Evolutionary conservation across 768 basidiomycete species (phyloP).

Genomic region (Stropharia rugosoannulata): DNA sequence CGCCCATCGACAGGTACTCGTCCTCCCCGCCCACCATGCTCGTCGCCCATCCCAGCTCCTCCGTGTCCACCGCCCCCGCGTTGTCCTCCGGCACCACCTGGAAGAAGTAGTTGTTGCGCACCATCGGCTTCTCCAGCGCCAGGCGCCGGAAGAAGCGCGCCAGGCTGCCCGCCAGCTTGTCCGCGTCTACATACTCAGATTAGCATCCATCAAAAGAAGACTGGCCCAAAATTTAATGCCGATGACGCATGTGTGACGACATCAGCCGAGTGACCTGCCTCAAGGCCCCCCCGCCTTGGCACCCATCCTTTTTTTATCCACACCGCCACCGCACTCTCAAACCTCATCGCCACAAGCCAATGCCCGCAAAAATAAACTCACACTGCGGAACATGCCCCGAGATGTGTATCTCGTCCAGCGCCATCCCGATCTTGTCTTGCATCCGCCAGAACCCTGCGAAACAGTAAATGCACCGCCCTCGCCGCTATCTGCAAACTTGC

Average conservation of each 20-base stretch:
- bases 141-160: constrained; percentile 71
- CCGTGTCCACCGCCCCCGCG: constrained; percentile 45
- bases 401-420: constrained; percentile 70
- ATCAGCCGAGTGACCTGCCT: not conserved
- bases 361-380: constrained; percentile 29
- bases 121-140: constrained; percentile 64
- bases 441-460: constrained; percentile 73
- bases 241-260: constrained; percentile 2
- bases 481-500: constrained; percentile 29
- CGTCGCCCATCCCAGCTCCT: constrained; percentile 65
- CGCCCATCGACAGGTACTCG: constrained; percentile 24
- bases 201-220: constrained; percentile 5
- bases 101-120: constrained; percentile 66
- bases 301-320: not conserved
- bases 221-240: not conserved
- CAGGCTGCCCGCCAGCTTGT: constrained; percentile 63
- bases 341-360: not conserved
- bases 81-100: constrained; percentile 24
- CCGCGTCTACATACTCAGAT: constrained; percentile 42
- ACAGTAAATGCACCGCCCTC: not conserved
- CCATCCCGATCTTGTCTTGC: constrained; percentile 71
- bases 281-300: not conserved
- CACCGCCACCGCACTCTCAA: not conserved
- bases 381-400: constrained; percentile 74
- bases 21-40: constrained; percentile 59